A percentile compares a stretch with the other conserved stretches of the same genome.
phyloP scores from a whole-genome alignment of 495 filamentous ascomycete genomes.

The Penicillium coffeae region DNA sequence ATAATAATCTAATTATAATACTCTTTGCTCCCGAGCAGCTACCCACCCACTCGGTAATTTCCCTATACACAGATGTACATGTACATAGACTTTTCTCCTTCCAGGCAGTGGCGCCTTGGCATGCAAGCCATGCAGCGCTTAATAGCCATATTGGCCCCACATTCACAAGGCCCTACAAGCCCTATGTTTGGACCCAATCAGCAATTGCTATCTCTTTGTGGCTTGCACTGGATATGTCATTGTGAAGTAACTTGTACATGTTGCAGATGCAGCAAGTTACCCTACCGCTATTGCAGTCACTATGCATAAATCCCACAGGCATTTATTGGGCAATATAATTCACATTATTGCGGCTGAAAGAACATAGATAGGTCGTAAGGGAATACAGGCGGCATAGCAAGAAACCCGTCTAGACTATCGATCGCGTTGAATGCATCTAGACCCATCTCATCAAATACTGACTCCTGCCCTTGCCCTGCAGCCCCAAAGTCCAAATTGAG shows the following conservation, averaged over 20 bases:
- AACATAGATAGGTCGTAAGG: conserved; percentile 8
- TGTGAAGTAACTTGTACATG: no score
- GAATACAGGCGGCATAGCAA: conserved; percentile 7
- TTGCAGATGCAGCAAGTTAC: no score
- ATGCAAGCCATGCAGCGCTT: not conserved
- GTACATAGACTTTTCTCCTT: not conserved
- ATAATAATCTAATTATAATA: not conserved
- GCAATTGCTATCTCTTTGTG: no score
- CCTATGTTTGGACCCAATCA: not conserved
- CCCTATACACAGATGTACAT: not conserved
- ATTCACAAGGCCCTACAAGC: no score
- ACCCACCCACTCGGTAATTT: not conserved
- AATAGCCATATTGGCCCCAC: not conserved
- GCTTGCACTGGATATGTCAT: no score
- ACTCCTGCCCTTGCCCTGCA: not conserved
- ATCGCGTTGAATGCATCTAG: not conserved
- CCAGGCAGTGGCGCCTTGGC: not conserved
- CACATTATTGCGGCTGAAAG: not conserved
- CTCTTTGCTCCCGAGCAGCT: not conserved
- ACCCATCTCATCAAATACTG: not conserved
- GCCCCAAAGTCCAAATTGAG: not conserved
- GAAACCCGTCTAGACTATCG: conserved; percentile 3
- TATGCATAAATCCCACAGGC: no score
- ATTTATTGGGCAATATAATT: not conserved
- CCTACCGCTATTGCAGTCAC: no score